These are phyloP conservation scores for Emericellopsis atlantica DNA, from an alignment of 2,329 filamentous ascomycete genomes.

Conservation along the genomic window DNA sequence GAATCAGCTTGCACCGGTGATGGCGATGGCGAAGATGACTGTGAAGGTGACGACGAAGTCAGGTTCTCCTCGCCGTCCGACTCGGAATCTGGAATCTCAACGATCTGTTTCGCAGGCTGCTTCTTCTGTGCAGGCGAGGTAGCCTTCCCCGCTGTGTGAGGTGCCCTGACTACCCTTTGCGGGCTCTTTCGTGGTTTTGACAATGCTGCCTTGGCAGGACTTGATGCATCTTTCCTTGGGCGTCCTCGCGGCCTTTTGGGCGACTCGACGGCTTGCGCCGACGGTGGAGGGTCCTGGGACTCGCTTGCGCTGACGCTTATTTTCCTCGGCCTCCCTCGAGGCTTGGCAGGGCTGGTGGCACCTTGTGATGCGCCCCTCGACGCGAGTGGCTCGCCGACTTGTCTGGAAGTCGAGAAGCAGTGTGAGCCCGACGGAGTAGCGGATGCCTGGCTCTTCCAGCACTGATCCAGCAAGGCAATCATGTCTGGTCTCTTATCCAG, in stretches of 20 bases:
- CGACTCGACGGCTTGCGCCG: slow-evolving; percentile 16
- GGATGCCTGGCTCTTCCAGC: slow-evolving; percentile 50
- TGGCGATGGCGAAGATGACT: slow-evolving; percentile 1
- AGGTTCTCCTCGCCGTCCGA: slow-evolving; percentile 17
- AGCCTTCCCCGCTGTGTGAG: neutral
- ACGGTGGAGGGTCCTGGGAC: slow-evolving; percentile 20
- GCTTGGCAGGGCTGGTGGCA: slow-evolving; percentile 7
- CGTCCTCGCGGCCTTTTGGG: slow-evolving; percentile 26
- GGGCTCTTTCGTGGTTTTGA: too few relatives aligned
- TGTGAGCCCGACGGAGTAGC: slow-evolving; percentile 7
- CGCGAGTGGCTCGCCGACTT: slow-evolving; percentile 2
- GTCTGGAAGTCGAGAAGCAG: slow-evolving; percentile 6
- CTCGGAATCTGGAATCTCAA: slow-evolving; percentile 43
- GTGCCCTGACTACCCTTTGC: slow-evolving; percentile 2
- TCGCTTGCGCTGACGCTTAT: slow-evolving; percentile 8
- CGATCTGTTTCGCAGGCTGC: neutral
- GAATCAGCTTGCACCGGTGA: slow-evolving; percentile 18
- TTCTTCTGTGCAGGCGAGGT: neutral
- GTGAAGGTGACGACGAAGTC: slow-evolving; percentile 5
- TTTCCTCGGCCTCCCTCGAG: slow-evolving; percentile 22
- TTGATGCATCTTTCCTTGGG: slow-evolving; percentile 21
- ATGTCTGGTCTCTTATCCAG: slow-evolving; percentile 56
- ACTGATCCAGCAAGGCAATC: slow-evolving; percentile 57
- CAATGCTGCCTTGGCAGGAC: neutral
- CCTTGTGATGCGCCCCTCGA: slow-evolving; percentile 2